These are phyloP conservation scores for Solanum gandarillasii DNA, from an alignment of 257 asterid genomes.

Conservation along the genomic window DNA sequence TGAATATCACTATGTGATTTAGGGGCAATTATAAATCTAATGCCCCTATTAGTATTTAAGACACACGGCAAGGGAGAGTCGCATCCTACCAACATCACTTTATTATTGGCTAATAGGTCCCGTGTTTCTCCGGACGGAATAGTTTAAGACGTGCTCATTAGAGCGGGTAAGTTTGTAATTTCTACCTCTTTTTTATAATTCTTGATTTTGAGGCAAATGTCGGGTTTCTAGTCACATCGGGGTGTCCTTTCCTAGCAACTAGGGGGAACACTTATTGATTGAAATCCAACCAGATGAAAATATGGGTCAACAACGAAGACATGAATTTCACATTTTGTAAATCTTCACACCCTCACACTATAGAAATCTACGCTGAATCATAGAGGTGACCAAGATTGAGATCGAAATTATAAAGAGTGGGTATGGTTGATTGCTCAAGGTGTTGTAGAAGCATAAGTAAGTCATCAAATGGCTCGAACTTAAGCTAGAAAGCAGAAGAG, in stretches of 20 bases:
- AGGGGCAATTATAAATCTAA: neutral
- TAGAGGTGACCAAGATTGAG: neutral
- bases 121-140: neutral
- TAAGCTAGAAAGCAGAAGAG: neutral
- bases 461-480: neutral
- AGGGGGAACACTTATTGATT: neutral
- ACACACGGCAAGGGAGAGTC: neutral
- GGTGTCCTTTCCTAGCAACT: neutral
- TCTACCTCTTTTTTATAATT: neutral
- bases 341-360: neutral
- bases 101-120: neutral
- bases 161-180: neutral
- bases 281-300: neutral
- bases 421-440: neutral
- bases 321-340: no score
- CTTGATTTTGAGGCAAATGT: neutral
- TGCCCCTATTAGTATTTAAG: neutral
- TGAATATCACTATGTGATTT: neutral
- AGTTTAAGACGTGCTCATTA: neutral
- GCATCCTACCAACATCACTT: neutral
- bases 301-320: neutral
- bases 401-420: neutral
- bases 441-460: neutral
- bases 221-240: neutral
- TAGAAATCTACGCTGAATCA: neutral